These are phyloP conservation scores for Austroboletus eburneus DNA, from an alignment of 768 basidiomycete genomes.

Conservation along the genomic window DNA sequence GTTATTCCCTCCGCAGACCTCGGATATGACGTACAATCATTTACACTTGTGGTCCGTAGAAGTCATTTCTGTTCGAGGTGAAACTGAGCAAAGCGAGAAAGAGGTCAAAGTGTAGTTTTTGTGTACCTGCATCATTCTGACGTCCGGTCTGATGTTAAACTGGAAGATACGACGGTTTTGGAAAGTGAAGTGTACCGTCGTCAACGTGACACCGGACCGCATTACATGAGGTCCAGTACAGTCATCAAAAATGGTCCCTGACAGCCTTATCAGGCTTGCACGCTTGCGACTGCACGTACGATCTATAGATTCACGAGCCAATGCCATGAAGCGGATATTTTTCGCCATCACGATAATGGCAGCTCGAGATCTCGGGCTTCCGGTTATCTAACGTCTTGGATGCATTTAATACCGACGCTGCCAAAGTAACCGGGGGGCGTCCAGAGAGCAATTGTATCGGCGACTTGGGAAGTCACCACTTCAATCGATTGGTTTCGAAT, in stretches of 20 bases:
- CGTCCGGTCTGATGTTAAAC: too few relatives aligned
- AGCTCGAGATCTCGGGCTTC: conserved; percentile 8
- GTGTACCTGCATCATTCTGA: too few relatives aligned
- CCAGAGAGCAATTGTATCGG: conserved; percentile 10
- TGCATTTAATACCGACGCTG: conserved; percentile 2
- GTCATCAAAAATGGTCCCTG: conserved; percentile 2
- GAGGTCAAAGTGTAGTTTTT: too few relatives aligned
- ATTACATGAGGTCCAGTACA: conserved; percentile 10
- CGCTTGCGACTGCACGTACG: background rate
- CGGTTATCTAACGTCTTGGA: conserved; percentile 9
- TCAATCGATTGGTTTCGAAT: conserved; percentile 11
- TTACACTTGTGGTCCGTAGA: too few relatives aligned
- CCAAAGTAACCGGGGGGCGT: conserved; percentile 10
- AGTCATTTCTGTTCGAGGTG: too few relatives aligned
- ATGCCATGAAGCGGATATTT: conserved; percentile 1
- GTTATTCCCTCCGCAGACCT: conserved; percentile 1
- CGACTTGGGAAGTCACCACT: conserved; percentile 18
- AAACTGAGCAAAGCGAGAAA: too few relatives aligned
- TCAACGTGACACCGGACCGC: conserved; percentile 1
- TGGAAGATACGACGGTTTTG: background rate
- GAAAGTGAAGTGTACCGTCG: background rate
- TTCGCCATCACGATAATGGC: conserved; percentile 5
- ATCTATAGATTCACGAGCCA: conserved; percentile 1
- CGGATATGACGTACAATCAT: too few relatives aligned
- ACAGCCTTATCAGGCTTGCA: background rate